Evolutionary conservation across 257 asterid species (phyloP).

Genomic region (Solanum chilense): DNA sequence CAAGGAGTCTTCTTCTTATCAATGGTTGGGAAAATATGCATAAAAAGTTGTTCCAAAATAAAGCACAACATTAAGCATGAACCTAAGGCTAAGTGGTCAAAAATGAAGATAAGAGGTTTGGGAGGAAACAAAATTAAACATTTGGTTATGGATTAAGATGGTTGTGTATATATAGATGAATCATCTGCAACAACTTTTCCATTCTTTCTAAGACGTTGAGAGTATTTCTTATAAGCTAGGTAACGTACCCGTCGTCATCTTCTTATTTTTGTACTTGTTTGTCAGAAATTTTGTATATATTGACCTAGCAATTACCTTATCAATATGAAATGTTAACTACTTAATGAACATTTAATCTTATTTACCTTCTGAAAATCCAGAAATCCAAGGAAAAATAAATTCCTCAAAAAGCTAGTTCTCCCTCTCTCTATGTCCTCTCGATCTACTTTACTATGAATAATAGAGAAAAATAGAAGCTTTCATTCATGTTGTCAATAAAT

Average conservation of each 20-base stretch:
- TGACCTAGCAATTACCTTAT: background rate
- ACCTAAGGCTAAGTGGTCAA: background rate
- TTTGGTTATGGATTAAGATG: background rate
- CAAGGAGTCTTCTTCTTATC: background rate
- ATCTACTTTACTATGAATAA: background rate
- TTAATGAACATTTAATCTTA: background rate
- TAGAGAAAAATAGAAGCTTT: background rate
- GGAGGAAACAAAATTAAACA: background rate
- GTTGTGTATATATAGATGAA: background rate
- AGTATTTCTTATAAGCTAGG: background rate
- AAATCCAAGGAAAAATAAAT: background rate
- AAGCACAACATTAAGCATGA: background rate
- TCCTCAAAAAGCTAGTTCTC: background rate
- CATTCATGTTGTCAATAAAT: background rate
- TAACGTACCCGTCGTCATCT: background rate
- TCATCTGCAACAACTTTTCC: background rate
- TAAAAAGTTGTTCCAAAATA: background rate
- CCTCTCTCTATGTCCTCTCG: background rate
- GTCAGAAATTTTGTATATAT: background rate
- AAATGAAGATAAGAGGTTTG: background rate
- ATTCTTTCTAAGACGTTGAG: background rate
- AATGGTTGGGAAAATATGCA: background rate
- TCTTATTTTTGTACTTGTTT: background rate
- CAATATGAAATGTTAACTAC: background rate
- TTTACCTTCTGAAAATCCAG: background rate